These are phyloP conservation scores for Claviceps africana DNA, from an alignment of 2,329 filamentous ascomycete species.

Conservation along the genomic window DNA sequence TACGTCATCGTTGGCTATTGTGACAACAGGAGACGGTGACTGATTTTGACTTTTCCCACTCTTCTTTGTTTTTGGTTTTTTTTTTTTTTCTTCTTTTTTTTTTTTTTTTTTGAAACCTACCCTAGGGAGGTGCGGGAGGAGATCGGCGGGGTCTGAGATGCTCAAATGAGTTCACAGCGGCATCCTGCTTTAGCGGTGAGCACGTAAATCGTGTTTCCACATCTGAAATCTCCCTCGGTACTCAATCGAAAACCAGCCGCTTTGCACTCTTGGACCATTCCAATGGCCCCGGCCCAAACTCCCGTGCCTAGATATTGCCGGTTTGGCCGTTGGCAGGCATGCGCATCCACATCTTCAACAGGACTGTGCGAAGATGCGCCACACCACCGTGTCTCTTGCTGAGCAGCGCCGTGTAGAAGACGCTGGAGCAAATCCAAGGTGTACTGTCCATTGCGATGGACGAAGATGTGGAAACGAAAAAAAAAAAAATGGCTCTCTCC, in stretches of 20 bases:
- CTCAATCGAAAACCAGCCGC: not conserved
- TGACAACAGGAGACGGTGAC: not conserved
- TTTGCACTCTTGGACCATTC: not conserved
- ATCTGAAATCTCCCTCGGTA: not conserved
- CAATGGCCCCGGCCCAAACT: not conserved
- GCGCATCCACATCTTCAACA: not conserved
- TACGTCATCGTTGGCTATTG: too few species aligned
- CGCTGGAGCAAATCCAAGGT: too few species aligned
- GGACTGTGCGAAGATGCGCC: too few species aligned
- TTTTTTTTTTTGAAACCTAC: not conserved
- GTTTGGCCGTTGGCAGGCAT: not conserved
- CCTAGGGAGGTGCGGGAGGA: not conserved
- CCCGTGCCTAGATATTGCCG: not conserved
- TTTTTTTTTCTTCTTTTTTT: not conserved
- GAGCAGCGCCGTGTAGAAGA: too few species aligned
- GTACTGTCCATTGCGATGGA: not conserved
- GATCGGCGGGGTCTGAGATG: not conserved
- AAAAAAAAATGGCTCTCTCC: not conserved
- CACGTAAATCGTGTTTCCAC: not conserved
- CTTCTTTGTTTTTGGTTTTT: not conserved
- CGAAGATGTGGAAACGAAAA: not conserved
- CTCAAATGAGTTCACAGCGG: not conserved
- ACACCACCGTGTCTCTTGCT: too few species aligned
- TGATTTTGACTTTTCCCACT: not conserved
- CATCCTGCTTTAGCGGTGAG: not conserved